Percentiles rank a stretch among this genome's conserved stretches.
Evolutionary conservation across 305 asterid species (phyloP).

Genomic region (Fraxinus floribunda): DNA sequence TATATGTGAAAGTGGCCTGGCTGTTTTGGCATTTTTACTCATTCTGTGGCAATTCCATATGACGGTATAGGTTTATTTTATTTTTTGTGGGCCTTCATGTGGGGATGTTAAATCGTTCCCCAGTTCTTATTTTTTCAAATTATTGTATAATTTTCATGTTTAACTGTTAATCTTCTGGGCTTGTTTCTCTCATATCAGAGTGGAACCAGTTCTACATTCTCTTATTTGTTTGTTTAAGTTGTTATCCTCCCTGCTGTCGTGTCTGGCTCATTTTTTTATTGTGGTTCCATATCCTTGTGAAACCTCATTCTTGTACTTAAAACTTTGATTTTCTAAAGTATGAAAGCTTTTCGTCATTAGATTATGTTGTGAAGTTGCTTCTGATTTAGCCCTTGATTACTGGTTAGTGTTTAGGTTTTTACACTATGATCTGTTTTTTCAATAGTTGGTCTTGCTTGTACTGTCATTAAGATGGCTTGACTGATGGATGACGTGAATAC

Average conservation of each 20-base stretch:
- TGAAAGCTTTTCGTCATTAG: not conserved
- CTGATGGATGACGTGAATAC: slow-evolving; percentile 15
- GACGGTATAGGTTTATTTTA: not conserved
- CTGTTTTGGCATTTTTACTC: not conserved
- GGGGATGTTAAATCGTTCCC: not conserved
- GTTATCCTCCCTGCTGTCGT: slow-evolving; percentile 5
- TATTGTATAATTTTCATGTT: not conserved
- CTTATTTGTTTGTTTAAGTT: not conserved
- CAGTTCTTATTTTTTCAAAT: not conserved
- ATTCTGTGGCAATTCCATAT: not conserved
- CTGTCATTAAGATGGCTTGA: slow-evolving; percentile 18
- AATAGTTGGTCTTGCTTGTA: slow-evolving; percentile 15
- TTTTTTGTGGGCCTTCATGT: not conserved
- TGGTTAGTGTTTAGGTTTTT: not conserved
- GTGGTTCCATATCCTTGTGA: not conserved
- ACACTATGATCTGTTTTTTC: not conserved
- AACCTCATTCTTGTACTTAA: not conserved
- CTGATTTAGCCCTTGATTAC: slow-evolving; percentile 3
- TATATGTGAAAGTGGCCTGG: not conserved
- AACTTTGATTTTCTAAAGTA: not conserved
- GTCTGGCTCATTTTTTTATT: slow-evolving; percentile 3
- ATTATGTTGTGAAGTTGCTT: not conserved
- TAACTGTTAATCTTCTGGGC: slow-evolving; percentile 4
- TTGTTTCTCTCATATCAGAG: not conserved
- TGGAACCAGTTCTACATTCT: not conserved